Base-by-base conservation (phyloP, 2,329 filamentous ascomycete genomes). In the Shiraia bambusicola region DNA sequence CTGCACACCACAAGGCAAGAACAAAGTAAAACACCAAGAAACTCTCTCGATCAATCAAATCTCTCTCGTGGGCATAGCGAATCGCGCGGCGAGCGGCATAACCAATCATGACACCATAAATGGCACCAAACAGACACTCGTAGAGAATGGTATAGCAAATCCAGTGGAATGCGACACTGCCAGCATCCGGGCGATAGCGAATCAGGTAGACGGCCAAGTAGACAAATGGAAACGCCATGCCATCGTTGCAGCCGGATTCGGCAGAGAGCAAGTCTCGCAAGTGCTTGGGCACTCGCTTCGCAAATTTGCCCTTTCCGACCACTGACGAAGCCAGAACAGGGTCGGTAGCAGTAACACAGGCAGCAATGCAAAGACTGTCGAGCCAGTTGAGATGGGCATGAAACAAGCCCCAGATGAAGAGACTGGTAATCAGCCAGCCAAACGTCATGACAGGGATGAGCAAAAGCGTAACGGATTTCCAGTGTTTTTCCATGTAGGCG, bases 1-100 rank as follows among this genome's bases (percentile, higher is more conserved):
- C 93, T 45, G 93, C 93, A 64, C 90, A 95, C 71, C 96, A 98
- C 15, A 98, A 80, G 1, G 93, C 92, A 40, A 98, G 77, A 33
- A 95, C 91, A 59, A 98, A 98, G 76, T 98, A 98, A 72, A 97
- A 98, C 36, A 97, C 93, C 40, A 98, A 80, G 61, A 96, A 97
- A 69, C 92, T 97, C 72, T 98, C 93, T 61, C 93, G 80, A 65
- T 98, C 93, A 55, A 98, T 95, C 41, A 95, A 69, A 34, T 93
- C 87, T 54, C 79, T 83, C 58, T 84, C 81, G 70, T 98, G 92
- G 8, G 93, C 90, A 48, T 75, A 85, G 59, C 89, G 90, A 74
- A 98, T 96, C 17, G 88, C 84, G 56, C 95, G 92, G 17, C 93
- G 86, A 19, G 90, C 93, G 56, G 87, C 80, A 63, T 97, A 98